phyloP scores from a whole-genome alignment of 2,329 filamentous ascomycete species.

The Pseudogymnoascus sp. region DNA sequence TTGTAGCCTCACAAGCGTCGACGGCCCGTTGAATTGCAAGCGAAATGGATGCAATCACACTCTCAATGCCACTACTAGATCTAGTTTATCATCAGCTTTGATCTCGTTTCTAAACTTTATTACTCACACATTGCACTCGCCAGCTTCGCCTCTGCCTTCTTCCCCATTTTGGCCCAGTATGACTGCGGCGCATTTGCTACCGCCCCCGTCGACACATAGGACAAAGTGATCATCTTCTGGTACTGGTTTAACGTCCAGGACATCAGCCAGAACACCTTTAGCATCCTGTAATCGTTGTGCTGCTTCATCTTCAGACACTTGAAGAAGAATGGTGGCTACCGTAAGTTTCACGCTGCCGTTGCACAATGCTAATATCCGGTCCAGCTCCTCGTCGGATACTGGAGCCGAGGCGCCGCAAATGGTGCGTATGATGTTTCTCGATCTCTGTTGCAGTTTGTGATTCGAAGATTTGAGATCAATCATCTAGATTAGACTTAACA shows the following conservation, averaged over 20 bases:
- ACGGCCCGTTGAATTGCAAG: slow-evolving; percentile 25
- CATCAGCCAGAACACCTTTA: background rate
- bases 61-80: slow-evolving; percentile 25
- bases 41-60: slow-evolving; percentile 24
- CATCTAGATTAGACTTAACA: slow-evolving; percentile 23
- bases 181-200: slow-evolving; percentile 35
- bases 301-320: slow-evolving; percentile 19
- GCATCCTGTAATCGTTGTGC: slow-evolving; percentile 14
- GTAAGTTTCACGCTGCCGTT: slow-evolving; percentile 29
- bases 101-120: slow-evolving; percentile 9
- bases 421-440: slow-evolving; percentile 29
- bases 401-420: slow-evolving; percentile 20
- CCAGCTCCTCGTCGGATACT: slow-evolving; percentile 24
- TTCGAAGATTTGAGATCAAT: slow-evolving; percentile 33
- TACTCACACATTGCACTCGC: slow-evolving; percentile 33
- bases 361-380: slow-evolving; percentile 25
- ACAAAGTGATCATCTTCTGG: slow-evolving; percentile 16
- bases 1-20: slow-evolving; percentile 15
- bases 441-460: slow-evolving; percentile 31
- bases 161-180: slow-evolving; percentile 25
- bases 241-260: background rate
- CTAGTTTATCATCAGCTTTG: slow-evolving; percentile 17
- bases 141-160: slow-evolving; percentile 27
- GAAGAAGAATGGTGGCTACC: slow-evolving; percentile 7
- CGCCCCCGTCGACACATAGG: slow-evolving; percentile 36